Evolutionary conservation across 768 basidiomycete genomes (phyloP).

Genomic region (Suillus luteus): DNA sequence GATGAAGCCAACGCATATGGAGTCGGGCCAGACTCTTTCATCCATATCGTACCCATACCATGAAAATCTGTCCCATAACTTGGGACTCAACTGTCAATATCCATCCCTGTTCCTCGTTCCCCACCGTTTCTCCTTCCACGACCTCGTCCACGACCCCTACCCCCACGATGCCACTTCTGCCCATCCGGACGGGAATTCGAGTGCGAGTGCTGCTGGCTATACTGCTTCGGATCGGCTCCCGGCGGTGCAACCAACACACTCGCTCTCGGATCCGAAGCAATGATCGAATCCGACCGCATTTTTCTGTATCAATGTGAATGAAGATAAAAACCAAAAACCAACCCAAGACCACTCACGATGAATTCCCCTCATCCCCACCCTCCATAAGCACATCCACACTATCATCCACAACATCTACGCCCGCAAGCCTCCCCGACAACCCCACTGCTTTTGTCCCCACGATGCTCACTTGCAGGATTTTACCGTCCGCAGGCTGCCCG

Average conservation of each 20-base stretch:
- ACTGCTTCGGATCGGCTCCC: conserved; percentile 57
- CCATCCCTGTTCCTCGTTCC: conserved; percentile 24
- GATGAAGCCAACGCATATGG: neutral
- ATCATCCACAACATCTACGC: conserved; percentile 46
- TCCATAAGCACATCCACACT: conserved; percentile 60
- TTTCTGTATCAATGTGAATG: conserved; percentile 49
- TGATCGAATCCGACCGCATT: conserved; percentile 80
- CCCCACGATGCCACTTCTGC: conserved; percentile 32
- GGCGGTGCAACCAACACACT: conserved; percentile 69
- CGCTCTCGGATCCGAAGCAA: conserved; percentile 62
- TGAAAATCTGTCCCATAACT: conserved; percentile 3
- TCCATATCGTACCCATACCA: neutral
- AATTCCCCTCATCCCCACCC: conserved; percentile 36
- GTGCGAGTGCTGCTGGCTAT: conserved; percentile 38
- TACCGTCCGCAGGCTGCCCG: conserved; percentile 82
- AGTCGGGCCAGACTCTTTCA: neutral
- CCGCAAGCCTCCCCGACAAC: conserved; percentile 60
- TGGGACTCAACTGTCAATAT: conserved; percentile 28
- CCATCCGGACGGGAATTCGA: conserved; percentile 24
- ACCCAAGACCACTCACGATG: conserved; percentile 47
- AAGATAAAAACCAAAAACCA: neutral
- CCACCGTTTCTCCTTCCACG: conserved; percentile 22
- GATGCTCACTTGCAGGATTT: conserved; percentile 63
- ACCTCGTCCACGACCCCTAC: conserved; percentile 25
- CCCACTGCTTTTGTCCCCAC: conserved; percentile 59